A percentile compares a stretch with the other conserved stretches of the same genome.
These are phyloP conservation scores for Tylopilus cervinicoccineus DNA, from an alignment of 768 basidiomycete species.

Conservation along the genomic window DNA sequence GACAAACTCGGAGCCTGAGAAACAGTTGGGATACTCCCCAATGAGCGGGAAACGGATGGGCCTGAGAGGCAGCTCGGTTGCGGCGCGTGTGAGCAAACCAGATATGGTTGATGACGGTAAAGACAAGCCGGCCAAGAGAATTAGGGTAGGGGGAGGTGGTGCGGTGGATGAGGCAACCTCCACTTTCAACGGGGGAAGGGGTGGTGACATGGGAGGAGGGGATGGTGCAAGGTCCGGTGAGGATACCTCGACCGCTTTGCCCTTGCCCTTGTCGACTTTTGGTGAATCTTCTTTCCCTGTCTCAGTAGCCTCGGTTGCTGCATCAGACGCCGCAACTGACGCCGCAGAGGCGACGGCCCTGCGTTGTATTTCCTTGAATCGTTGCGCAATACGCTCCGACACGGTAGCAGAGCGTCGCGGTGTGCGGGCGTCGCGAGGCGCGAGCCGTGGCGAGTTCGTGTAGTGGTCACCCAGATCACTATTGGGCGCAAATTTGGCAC, in stretches of 20 bases:
- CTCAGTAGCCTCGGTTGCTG: conserved; percentile 21
- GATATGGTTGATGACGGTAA: conserved; percentile 64
- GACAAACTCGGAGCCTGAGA: conserved; percentile 87
- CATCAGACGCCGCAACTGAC: conserved; percentile 25
- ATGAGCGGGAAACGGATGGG: conserved; percentile 73
- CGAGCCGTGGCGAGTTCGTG: conserved; percentile 71
- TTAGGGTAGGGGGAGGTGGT: conserved; percentile 45
- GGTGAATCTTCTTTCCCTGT: conserved; percentile 36
- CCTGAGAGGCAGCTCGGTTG: conserved; percentile 64
- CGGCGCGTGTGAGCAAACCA: conserved; percentile 65
- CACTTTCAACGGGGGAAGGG: conserved; percentile 43
- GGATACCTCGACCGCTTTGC: conserved; percentile 49
- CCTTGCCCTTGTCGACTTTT: conserved; percentile 84
- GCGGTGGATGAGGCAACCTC: conserved; percentile 37
- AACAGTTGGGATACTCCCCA: conserved; percentile 82
- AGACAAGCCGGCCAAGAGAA: conserved; percentile 74
- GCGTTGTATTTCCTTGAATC: conserved; percentile 76
- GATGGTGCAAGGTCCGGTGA: conserved; percentile 38
- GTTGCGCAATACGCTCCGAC: conserved; percentile 80
- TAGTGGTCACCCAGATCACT: conserved; percentile 62
- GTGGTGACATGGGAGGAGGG: conserved; percentile 63
- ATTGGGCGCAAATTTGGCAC: conserved; percentile 85
- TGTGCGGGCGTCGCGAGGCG: conserved; percentile 50
- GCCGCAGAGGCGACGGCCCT: conserved; percentile 37
- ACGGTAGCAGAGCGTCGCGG: conserved; percentile 73